Evolutionary conservation across 2,329 filamentous ascomycete genomes (phyloP), one percentile per base, ranked within the genome.

Genomic region (Fusarium succisae): DNA sequence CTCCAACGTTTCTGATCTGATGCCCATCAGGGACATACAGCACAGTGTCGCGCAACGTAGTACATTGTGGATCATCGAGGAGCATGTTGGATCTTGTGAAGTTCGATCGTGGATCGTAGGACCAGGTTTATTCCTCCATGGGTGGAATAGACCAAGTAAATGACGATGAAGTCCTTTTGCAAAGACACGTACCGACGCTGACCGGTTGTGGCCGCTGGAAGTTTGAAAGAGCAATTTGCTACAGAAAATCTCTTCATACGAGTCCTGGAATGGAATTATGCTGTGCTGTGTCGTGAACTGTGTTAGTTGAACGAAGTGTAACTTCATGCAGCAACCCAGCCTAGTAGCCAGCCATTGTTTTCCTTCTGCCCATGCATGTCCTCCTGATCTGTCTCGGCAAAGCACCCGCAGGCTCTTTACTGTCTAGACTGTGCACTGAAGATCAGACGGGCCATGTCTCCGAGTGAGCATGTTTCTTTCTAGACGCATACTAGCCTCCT

Each of bases 31-130:
- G 45, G 26, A 53, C 66, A 56, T 37, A 45, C 30, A 60, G 43
- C 61, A 65, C 69, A 73, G 66, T 71, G 56, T 38, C 50, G 39
- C 56, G 43, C 47, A 61, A 54, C 57, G 37, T 41, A 55, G 53
- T 48, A 47, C 66, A 43, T 53, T 48, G 73, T 66, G 73, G 73
- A 53, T 62, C 73, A 57, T 30, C 15, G 58, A 48, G 55, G 63
- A 62, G 65, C 69, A 65, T 67, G 69, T 72, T 72, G 74, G 60
- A 71, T 74, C 70, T 73, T 61, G 72, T 54, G 41, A 62, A 73
- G 60, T 72, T 56, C 74, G 76, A 77, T 77, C 76, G 76, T 76
- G 74, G 74, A 78, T 77, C 74, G 70, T 73, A 48, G 56, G 50
- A 75, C 72, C 72, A 73, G 69, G 75, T 64, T 68, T 73, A 73